Evolutionary conservation across 306 rosid genomes (phyloP).

Genomic region (Vigna trinervia): DNA sequence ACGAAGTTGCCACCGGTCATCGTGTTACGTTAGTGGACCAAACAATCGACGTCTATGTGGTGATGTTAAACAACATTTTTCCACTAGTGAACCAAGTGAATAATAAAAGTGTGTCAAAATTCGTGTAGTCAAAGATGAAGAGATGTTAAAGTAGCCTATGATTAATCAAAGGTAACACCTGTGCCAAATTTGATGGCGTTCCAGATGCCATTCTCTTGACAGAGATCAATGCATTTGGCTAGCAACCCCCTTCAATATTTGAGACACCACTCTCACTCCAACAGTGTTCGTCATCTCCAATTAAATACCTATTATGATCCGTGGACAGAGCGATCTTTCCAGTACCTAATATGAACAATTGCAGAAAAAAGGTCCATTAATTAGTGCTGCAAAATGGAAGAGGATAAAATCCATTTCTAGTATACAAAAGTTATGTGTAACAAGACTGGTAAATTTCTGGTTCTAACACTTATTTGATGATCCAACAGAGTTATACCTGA

Average conservation of each 20-base stretch:
- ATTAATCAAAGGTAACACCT: conserved; percentile 47
- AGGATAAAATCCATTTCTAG: too few relatives aligned
- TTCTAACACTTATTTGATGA: neutral
- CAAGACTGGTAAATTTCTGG: too few relatives aligned
- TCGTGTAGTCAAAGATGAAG: conserved; percentile 12
- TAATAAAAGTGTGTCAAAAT: conserved; percentile 7
- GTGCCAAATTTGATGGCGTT: conserved; percentile 93
- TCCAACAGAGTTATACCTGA: conserved; percentile 60
- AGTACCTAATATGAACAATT: conserved; percentile 58
- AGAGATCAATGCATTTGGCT: conserved; percentile 93
- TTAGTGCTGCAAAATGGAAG: neutral
- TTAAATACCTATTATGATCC: conserved; percentile 75
- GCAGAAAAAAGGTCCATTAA: neutral
- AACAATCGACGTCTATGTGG: too few relatives aligned
- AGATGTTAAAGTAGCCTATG: neutral
- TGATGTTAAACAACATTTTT: too few relatives aligned
- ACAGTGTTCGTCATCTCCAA: conserved; percentile 94
- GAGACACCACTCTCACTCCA: conserved; percentile 88
- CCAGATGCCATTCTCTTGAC: conserved; percentile 82
- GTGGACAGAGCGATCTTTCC: conserved; percentile 91
- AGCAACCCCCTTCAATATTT: conserved; percentile 92
- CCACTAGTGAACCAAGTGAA: neutral
- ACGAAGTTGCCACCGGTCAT: too few relatives aligned
- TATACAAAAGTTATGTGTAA: too few relatives aligned
- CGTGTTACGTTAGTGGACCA: too few relatives aligned